phyloP scores from a whole-genome alignment of 2,329 filamentous ascomycete species.

The Pseudocercospora macadamiae region DNA sequence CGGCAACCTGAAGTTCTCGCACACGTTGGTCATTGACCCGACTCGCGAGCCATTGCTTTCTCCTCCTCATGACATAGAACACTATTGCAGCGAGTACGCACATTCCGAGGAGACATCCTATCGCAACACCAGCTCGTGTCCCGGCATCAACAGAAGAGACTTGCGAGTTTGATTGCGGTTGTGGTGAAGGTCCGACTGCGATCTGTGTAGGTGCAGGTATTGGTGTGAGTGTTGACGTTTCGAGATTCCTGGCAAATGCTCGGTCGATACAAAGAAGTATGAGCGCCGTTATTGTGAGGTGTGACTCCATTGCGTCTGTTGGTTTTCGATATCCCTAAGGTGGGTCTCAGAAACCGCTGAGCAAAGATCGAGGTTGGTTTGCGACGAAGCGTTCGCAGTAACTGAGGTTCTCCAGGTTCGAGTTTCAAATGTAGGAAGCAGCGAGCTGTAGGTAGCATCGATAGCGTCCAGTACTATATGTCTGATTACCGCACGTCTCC shows the following conservation, averaged over 20 bases:
- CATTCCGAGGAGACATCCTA: background rate
- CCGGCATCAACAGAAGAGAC: background rate
- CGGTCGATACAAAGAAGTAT: background rate
- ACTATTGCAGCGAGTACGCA: background rate
- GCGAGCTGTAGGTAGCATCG: background rate
- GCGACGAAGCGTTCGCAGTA: no score
- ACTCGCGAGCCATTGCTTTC: background rate
- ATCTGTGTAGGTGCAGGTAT: background rate
- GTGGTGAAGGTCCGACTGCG: background rate
- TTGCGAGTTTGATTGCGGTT: background rate
- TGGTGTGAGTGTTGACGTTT: background rate
- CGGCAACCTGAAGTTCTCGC: background rate
- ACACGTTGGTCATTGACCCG: background rate
- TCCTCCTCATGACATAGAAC: slow-evolving; percentile 3
- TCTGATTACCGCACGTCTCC: background rate
- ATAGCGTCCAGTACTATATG: background rate
- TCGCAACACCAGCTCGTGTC: background rate
- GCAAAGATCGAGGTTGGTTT: background rate
- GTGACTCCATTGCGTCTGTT: background rate
- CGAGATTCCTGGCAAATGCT: background rate
- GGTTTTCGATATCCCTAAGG: background rate
- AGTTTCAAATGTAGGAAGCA: background rate
- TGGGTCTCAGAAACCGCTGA: background rate
- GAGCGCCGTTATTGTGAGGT: background rate
- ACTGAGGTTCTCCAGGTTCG: background rate